These are phyloP conservation scores for Sporothrix brasiliensis DNA, from an alignment of 2,329 filamentous ascomycete genomes.

Conservation along the genomic window DNA sequence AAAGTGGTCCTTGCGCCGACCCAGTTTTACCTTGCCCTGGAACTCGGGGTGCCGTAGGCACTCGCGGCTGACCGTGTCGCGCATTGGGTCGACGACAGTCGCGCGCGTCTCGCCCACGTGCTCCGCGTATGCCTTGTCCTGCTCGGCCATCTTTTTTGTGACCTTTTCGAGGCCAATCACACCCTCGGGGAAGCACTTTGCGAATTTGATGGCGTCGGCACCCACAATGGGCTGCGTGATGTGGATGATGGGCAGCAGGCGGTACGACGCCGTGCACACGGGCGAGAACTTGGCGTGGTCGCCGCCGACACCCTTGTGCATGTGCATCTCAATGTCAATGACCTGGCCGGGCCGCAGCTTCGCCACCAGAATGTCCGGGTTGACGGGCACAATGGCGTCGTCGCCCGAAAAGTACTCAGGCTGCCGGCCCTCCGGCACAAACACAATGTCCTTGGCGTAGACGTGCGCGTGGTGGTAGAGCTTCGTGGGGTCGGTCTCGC, in stretches of 20 bases:
- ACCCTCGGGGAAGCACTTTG: slow-evolving; percentile 82
- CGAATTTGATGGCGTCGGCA: slow-evolving; percentile 84
- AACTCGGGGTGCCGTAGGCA: slow-evolving; percentile 91
- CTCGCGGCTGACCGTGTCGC: slow-evolving; percentile 93
- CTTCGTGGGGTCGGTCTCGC: slow-evolving; percentile 78
- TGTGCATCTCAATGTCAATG: slow-evolving; percentile 86
- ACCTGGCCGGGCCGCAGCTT: slow-evolving; percentile 91
- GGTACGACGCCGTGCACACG: slow-evolving; percentile 91
- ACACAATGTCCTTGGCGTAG: slow-evolving; percentile 77
- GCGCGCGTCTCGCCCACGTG: slow-evolving; percentile 82
- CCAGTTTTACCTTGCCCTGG: slow-evolving; percentile 91
- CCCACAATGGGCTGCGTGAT: slow-evolving; percentile 85
- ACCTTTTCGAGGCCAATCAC: slow-evolving; percentile 81
- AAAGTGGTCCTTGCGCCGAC: slow-evolving; percentile 89
- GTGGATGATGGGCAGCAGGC: slow-evolving; percentile 82
- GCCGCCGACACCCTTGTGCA: slow-evolving; percentile 88
- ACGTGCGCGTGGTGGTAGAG: slow-evolving; percentile 85
- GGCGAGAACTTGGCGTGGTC: slow-evolving; percentile 98
- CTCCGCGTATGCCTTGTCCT: slow-evolving; percentile 69
- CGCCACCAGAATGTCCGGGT: slow-evolving; percentile 91
- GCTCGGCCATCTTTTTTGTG: slow-evolving; percentile 65
- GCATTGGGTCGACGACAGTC: slow-evolving; percentile 84
- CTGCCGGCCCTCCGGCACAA: slow-evolving; percentile 75
- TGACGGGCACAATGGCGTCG: slow-evolving; percentile 71
- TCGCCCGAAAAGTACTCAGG: slow-evolving; percentile 67